phyloP scores from a whole-genome alignment of 2,329 filamentous ascomycete species.

The Orbilia ellipsospora region DNA sequence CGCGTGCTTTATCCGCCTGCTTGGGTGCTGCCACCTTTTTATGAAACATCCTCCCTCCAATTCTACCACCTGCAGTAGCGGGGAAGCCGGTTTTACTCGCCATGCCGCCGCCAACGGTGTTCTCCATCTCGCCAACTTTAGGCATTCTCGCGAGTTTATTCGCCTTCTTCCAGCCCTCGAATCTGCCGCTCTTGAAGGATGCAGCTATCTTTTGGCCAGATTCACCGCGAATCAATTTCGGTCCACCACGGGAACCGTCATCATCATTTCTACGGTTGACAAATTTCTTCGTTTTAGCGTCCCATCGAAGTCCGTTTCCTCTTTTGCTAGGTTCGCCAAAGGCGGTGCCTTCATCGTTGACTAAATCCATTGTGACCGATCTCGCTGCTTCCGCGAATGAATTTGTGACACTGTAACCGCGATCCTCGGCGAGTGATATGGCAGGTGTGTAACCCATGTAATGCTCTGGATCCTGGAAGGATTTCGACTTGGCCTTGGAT shows the following conservation, averaged over 20 bases:
- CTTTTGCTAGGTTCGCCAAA: conserved; percentile 81
- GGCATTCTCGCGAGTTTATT: conserved; percentile 84
- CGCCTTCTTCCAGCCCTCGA: conserved; percentile 89
- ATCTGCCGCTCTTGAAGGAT: conserved; percentile 90
- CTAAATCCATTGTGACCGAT: conserved; percentile 88
- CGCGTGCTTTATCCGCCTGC: conserved; percentile 88
- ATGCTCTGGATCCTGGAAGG: conserved; percentile 85
- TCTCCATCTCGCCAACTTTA: conserved; percentile 82
- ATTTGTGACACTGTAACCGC: conserved; percentile 88
- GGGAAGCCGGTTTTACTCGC: conserved; percentile 65
- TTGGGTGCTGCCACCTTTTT: conserved; percentile 89
- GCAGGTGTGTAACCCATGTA: conserved; percentile 97
- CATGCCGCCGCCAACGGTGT: conserved; percentile 60
- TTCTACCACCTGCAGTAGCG: conserved; percentile 71
- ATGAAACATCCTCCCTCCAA: conserved; percentile 67
- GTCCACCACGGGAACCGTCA: conserved; percentile 78
- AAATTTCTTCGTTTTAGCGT: conserved; percentile 96
- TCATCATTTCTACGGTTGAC: conserved; percentile 91
- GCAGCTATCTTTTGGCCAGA: conserved; percentile 96
- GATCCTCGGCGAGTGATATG: conserved; percentile 84
- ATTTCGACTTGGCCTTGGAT: conserved; percentile 69
- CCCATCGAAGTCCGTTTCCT: conserved; percentile 82
- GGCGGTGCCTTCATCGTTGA: conserved; percentile 79
- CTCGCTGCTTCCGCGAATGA: conserved; percentile 92
- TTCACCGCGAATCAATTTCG: conserved; percentile 83